These are phyloP conservation scores for Pichia deserticola DNA, from an alignment of 805 yeast species.

Conservation along the genomic window DNA sequence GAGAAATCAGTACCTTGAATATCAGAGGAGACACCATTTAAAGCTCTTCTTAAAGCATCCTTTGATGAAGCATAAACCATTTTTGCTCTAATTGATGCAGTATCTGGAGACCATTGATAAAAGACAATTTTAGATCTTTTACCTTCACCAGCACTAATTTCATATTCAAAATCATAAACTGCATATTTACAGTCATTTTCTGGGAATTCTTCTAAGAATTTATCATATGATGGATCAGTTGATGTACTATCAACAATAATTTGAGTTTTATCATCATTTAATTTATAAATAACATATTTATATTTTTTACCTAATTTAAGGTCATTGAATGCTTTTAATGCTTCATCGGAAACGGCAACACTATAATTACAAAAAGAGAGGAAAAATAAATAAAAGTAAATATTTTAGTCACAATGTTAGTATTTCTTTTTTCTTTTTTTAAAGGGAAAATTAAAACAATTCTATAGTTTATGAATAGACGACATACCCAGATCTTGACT, in stretches of 20 bases:
- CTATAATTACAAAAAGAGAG: slow-evolving; percentile 27
- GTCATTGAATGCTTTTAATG: slow-evolving; percentile 90
- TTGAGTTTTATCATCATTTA: slow-evolving; percentile 83
- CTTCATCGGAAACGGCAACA: slow-evolving; percentile 79
- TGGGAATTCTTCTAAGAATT: slow-evolving; percentile 81
- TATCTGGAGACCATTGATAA: slow-evolving; percentile 95
- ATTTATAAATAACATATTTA: slow-evolving; percentile 74
- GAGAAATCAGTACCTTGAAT: slow-evolving; percentile 97
- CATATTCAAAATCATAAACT: slow-evolving; percentile 94
- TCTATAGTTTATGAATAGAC: slow-evolving; percentile 5
- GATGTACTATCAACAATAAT: slow-evolving; percentile 85
- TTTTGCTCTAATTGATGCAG: slow-evolving; percentile 90
- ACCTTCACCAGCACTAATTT: slow-evolving; percentile 84
- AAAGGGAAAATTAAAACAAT: too few relatives aligned
- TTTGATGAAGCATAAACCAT: slow-evolving; percentile 98
- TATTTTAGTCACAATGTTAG: neutral
- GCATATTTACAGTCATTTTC: slow-evolving; percentile 97
- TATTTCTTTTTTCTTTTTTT: neutral
- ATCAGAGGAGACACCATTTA: slow-evolving; percentile 90
- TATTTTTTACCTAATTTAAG: slow-evolving; percentile 87
- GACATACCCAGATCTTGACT: slow-evolving; percentile 32
- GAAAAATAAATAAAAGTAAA: neutral
- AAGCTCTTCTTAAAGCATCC: slow-evolving; percentile 95
- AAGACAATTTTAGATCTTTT: slow-evolving; percentile 69
- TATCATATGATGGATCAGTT: slow-evolving; percentile 66